Evolutionary conservation across 2,329 filamentous ascomycete genomes (phyloP).

Genomic region (Diaporthe vaccinii): DNA sequence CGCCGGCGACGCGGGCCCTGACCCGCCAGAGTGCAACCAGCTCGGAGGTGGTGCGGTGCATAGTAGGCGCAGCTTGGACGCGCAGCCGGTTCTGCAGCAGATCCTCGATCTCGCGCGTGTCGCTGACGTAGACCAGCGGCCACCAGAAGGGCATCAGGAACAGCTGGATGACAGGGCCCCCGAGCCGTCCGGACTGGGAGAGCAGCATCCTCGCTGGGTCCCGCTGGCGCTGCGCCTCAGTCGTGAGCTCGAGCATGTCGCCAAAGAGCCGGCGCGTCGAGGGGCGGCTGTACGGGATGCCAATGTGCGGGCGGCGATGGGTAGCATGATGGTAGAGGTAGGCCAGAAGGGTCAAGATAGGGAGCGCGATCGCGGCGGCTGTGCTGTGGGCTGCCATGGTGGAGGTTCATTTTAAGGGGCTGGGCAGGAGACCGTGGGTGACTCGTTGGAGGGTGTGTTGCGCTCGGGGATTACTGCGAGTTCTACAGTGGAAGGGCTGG

Average conservation of each 20-base stretch:
- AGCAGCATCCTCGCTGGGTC: slow-evolving; percentile 30
- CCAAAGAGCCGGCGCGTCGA: slow-evolving; percentile 39
- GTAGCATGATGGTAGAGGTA: slow-evolving; percentile 32
- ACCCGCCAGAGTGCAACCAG: slow-evolving; percentile 43
- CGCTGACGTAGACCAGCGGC: slow-evolving; percentile 43
- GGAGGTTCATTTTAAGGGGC: background rate
- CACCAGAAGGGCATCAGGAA: slow-evolving; percentile 39
- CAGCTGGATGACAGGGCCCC: slow-evolving; percentile 23
- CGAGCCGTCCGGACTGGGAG: slow-evolving; percentile 27
- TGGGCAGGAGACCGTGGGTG: background rate
- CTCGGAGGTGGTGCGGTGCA: slow-evolving; percentile 42
- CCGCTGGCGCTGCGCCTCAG: slow-evolving; percentile 20
- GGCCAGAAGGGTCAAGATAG: slow-evolving; percentile 13
- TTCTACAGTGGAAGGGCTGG: background rate
- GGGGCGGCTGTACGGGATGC: slow-evolving; percentile 38
- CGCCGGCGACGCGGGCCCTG: slow-evolving; percentile 39
- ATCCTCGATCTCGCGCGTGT: slow-evolving; percentile 44
- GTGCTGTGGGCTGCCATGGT: slow-evolving; percentile 28
- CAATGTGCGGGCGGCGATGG: slow-evolving; percentile 34
- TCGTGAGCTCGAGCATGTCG: slow-evolving; percentile 36
- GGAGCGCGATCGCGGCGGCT: slow-evolving; percentile 27
- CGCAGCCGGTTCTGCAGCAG: slow-evolving; percentile 43
- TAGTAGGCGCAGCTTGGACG: slow-evolving; percentile 33
- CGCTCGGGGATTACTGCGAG: background rate
- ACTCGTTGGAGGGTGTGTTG: background rate